These are phyloP conservation scores for Verbascum thapsus DNA, from an alignment of 257 asterid species.

Conservation along the genomic window DNA sequence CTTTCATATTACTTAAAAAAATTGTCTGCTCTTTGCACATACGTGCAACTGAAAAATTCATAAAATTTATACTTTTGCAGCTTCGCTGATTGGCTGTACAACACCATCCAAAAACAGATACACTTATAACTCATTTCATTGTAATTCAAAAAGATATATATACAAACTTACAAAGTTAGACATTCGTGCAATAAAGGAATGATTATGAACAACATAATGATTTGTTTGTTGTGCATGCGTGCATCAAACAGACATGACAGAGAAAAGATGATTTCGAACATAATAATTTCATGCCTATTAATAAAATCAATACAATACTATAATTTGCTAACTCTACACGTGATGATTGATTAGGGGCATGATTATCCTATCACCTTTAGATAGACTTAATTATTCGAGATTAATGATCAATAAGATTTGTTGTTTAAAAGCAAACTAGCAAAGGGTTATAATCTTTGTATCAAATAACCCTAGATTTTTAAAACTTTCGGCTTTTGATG, in stretches of 20 bases:
- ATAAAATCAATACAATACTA: neutral
- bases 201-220: conserved; percentile 19
- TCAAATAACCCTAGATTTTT: too few species aligned
- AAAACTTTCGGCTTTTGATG: too few species aligned
- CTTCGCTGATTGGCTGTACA: too few species aligned
- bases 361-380: conserved; percentile 24
- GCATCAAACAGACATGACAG: neutral
- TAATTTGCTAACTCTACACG: conserved; percentile 14
- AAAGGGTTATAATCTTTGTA: too few species aligned
- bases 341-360: conserved; percentile 33
- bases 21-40: too few species aligned
- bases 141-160: too few species aligned
- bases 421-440: neutral
- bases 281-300: conserved; percentile 11
- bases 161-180: neutral
- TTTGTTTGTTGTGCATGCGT: conserved; percentile 27
- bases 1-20: too few species aligned
- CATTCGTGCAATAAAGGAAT: conserved; percentile 18
- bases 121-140: too few species aligned
- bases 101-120: too few species aligned
- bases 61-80: too few species aligned
- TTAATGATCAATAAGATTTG: conserved; percentile 6
- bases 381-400: conserved; percentile 21
- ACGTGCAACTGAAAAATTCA: too few species aligned
- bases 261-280: neutral